Evolutionary conservation across 208 protist genomes (phyloP).

Genomic region (Wallacemonas collosoma): DNA sequence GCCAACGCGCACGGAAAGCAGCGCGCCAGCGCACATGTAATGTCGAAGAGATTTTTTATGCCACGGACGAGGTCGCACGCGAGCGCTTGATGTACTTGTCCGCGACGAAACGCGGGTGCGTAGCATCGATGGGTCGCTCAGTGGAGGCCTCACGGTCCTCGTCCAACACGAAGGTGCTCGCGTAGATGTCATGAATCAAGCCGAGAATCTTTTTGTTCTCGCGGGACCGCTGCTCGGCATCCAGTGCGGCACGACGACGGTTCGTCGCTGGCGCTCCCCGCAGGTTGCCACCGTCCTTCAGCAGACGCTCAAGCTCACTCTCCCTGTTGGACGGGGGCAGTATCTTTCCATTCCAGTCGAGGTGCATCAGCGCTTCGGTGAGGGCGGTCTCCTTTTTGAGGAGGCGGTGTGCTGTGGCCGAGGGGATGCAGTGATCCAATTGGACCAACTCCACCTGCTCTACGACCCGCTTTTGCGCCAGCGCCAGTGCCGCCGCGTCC

Average conservation of each 20-base stretch:
- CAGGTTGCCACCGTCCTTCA: constrained; percentile 1
- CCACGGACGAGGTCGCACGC: background rate
- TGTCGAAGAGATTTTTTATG: background rate
- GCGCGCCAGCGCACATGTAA: too few relatives aligned
- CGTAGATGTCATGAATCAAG: constrained; percentile 2
- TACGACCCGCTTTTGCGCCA: background rate
- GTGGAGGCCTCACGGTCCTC: constrained; percentile 6
- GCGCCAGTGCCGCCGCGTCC: background rate
- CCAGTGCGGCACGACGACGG: background rate
- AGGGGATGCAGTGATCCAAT: constrained; percentile 30
- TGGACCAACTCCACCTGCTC: constrained; percentile 18
- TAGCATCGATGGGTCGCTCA: constrained; percentile 24
- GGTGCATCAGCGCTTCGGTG: constrained; percentile 11
- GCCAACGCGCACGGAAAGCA: too few relatives aligned
- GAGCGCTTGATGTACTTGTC: constrained; percentile 34
- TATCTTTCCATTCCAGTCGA: constrained; percentile 28
- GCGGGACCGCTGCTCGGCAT: background rate
- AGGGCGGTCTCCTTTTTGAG: constrained; percentile 20
- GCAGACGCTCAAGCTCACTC: constrained; percentile 13
- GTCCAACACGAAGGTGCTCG: background rate
- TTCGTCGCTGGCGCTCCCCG: background rate
- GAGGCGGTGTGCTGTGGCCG: constrained; percentile 14
- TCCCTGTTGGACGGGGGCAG: constrained; percentile 9
- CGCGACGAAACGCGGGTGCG: constrained; percentile 39
- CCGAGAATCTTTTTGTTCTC: constrained; percentile 1